These are phyloP conservation scores for Fusarium circinatum DNA, from an alignment of 2,329 filamentous ascomycete species.

Conservation along the genomic window DNA sequence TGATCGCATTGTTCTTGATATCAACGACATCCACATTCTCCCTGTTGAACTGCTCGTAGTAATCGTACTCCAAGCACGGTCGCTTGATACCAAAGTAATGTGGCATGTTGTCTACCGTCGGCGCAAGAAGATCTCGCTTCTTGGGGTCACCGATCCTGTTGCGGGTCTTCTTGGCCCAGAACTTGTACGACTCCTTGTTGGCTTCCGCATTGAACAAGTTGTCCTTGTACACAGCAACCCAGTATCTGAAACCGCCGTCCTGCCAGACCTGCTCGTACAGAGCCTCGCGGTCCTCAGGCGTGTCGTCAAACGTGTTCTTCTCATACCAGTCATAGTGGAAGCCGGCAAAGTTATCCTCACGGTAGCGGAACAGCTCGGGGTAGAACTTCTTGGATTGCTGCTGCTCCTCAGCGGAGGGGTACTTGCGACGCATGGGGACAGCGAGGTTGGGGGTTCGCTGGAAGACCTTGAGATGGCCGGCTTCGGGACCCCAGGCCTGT, in stretches of 20 bases:
- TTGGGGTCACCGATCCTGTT: conserved; percentile 60
- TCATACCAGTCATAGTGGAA: conserved; percentile 67
- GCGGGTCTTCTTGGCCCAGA: conserved; percentile 64
- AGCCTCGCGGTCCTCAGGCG: conserved; percentile 59
- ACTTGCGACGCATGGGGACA: conserved; percentile 66
- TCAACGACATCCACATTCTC: conserved; percentile 56
- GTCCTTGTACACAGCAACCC: conserved; percentile 66
- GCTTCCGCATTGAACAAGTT: conserved; percentile 56
- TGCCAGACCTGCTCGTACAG: conserved; percentile 61
- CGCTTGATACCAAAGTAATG: conserved; percentile 67
- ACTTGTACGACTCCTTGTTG: conserved; percentile 64
- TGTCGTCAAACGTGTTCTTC: conserved; percentile 66
- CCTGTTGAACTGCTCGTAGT: conserved; percentile 61
- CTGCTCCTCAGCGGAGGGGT: conserved; percentile 53
- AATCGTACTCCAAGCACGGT: conserved; percentile 54
- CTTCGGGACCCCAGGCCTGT: conserved; percentile 67
- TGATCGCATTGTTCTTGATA: conserved; percentile 53
- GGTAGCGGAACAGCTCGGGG: conserved; percentile 61
- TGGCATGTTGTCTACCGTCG: conserved; percentile 54
- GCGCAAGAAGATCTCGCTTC: conserved; percentile 62
- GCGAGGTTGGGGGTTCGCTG: conserved; percentile 75
- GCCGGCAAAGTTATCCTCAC: conserved; percentile 65
- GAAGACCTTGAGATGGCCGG: conserved; percentile 66
- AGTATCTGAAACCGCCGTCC: conserved; percentile 65
- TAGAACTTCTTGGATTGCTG: conserved; percentile 57